Conservation (phyloP, 228 moss, liverwort and hornwort species). For the Sphagnum magellanicum region DNA sequence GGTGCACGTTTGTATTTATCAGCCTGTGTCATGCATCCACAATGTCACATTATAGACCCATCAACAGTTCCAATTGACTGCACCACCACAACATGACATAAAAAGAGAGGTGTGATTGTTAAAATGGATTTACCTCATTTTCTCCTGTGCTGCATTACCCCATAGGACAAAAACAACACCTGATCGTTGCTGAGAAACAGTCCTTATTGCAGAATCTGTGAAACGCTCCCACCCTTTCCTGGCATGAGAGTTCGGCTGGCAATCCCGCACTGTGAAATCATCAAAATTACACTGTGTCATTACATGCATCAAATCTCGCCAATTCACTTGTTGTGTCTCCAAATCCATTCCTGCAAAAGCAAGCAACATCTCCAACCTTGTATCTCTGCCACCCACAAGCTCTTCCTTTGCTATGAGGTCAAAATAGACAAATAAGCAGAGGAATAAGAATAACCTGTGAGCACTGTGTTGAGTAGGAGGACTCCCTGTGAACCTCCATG, state of each 20-base stretch:
- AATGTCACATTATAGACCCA: no score
- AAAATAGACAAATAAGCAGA: no score
- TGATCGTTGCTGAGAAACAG: constrained; percentile 17
- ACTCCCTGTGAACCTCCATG: constrained; percentile 51
- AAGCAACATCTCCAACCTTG: no score
- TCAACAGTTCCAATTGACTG: no score
- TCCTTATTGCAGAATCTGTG: constrained; percentile 40
- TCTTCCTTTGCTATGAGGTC: no score
- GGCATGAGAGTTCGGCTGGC: constrained; percentile 36
- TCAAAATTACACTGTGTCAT: not conserved
- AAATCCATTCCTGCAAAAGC: no score
- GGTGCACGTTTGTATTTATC: constrained; percentile 29
- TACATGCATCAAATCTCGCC: no score
- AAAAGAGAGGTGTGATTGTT: no score
- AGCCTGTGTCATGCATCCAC: constrained; percentile 8
- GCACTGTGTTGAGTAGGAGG: constrained; percentile 80
- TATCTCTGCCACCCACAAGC: no score
- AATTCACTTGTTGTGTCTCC: no score
- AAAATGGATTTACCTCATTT: constrained; percentile 17
- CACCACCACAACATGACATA: no score
- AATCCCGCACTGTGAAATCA: constrained; percentile 25
- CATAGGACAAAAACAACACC: constrained; percentile 40
- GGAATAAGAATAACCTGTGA: constrained; percentile 55
- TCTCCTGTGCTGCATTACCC: constrained; percentile 48
- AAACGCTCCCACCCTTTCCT: constrained; percentile 55